These are phyloP conservation scores for Plasmodium blacklocki DNA, from an alignment of 169 alveolate species.

Conservation along the genomic window DNA sequence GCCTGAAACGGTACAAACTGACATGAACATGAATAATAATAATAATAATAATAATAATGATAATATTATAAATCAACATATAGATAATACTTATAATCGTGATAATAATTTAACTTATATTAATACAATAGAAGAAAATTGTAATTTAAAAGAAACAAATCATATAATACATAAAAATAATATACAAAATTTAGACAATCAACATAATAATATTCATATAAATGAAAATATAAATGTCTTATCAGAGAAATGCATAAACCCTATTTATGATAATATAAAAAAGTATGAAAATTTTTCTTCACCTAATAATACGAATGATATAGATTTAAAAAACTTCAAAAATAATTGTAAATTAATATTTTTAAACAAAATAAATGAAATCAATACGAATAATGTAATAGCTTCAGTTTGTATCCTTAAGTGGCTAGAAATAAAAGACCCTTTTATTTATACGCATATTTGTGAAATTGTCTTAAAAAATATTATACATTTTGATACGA, in stretches of 20 bases:
- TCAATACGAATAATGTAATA: slow-evolving; percentile 13
- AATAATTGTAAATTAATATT: slow-evolving; percentile 25
- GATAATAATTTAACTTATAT: not conserved
- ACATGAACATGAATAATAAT: not conserved
- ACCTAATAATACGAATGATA: not conserved
- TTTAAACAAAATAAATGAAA: slow-evolving; percentile 45
- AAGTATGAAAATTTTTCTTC: not conserved
- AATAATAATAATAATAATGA: not conserved
- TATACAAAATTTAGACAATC: not conserved
- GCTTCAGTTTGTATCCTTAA: slow-evolving; percentile 26
- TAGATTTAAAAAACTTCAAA: not conserved
- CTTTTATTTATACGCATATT: slow-evolving; percentile 41
- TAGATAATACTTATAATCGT: not conserved
- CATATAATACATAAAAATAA: not conserved
- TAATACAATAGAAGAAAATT: not conserved
- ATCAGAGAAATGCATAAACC: not conserved
- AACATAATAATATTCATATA: not conserved
- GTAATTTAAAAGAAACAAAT: not conserved
- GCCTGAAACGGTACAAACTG: not conserved
- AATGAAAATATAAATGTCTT: not conserved
- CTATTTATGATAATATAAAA: not conserved
- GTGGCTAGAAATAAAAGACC: slow-evolving; percentile 33
- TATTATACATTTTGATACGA: not conserved
- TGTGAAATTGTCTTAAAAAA: slow-evolving; percentile 40
- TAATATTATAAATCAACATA: no score